Conservation (phyloP, 306 rosid species). For the Lithocarpus polystachyus region DNA sequence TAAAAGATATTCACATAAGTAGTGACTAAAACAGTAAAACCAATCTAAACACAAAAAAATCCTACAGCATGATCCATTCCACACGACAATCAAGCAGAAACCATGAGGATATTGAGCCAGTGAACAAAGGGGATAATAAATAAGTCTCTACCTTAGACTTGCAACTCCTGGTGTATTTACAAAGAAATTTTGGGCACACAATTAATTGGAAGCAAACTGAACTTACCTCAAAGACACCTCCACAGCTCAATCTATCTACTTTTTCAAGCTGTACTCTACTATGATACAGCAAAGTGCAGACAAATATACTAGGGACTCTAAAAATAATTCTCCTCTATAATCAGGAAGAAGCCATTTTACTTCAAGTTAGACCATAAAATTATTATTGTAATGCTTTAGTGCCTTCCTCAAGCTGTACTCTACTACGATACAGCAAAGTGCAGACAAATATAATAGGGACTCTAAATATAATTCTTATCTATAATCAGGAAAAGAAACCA, state of each 20-base stretch:
- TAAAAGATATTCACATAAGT: no score
- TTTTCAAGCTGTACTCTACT: neutral
- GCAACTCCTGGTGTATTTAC: neutral
- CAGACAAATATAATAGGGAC: neutral
- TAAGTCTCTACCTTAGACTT: neutral
- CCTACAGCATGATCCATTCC: neutral
- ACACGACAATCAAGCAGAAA: neutral
- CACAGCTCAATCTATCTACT: neutral
- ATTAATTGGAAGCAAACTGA: neutral
- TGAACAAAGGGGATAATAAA: neutral
- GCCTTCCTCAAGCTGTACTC: neutral
- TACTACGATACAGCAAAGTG: neutral
- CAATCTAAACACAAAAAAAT: neutral
- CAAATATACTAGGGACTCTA: neutral
- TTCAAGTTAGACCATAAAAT: neutral
- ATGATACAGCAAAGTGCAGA: neutral
- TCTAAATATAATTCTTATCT: neutral
- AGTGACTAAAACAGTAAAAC: no score
- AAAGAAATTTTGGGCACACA: neutral
- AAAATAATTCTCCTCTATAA: neutral
- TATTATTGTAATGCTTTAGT: no score
- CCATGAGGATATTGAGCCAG: neutral
- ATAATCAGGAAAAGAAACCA: neutral
- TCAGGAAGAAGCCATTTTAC: neutral
- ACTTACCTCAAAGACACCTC: neutral